These are phyloP conservation scores for Trichoderma pleuroti DNA, from an alignment of 2,329 filamentous ascomycete genomes.

Conservation along the genomic window DNA sequence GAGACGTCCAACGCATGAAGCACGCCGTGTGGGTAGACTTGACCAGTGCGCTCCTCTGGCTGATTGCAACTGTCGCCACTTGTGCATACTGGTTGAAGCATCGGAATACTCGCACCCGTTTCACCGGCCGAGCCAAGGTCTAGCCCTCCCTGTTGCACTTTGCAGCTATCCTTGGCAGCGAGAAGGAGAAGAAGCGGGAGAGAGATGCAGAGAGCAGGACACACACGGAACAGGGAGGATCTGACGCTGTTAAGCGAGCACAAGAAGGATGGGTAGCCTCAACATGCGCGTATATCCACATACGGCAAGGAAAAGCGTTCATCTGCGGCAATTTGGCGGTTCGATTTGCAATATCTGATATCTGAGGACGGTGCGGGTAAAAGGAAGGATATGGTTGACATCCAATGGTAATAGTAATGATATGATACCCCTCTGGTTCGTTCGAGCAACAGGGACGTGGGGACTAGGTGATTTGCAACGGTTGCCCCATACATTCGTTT, in stretches of 20 bases:
- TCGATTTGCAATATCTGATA: not conserved
- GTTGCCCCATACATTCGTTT: not conserved
- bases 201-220: not conserved
- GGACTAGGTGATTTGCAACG: not conserved
- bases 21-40: conserved; percentile 82
- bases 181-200: not conserved
- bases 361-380: not conserved
- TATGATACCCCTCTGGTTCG: conserved; percentile 16
- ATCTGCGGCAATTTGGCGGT: conserved; percentile 1
- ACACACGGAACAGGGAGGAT: not conserved
- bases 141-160: conserved; percentile 26
- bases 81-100: conserved; percentile 57
- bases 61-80: conserved; percentile 56
- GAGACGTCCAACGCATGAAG: conserved; percentile 71
- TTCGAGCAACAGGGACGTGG: not conserved
- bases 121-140: conserved; percentile 58
- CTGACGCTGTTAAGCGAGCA: not conserved
- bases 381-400: not conserved
- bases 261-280: not conserved
- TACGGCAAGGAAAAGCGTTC: not conserved
- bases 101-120: conserved; percentile 50
- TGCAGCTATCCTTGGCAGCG: not conserved
- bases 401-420: not conserved
- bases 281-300: not conserved
- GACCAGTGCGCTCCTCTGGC: conserved; percentile 71